phyloP scores from a whole-genome alignment of 441 rosid genomes.

The Brassica balearica region DNA sequence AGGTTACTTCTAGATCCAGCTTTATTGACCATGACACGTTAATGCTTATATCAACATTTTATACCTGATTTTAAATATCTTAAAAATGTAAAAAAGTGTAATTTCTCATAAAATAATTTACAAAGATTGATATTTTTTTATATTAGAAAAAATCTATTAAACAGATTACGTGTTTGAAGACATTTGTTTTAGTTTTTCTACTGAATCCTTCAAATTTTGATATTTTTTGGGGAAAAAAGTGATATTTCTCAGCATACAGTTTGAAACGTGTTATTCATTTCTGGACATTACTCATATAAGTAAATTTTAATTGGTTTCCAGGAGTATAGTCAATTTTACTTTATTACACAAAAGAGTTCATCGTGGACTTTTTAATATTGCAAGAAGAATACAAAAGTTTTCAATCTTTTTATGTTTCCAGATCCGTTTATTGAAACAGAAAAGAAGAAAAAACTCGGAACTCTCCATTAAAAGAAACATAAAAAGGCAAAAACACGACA shows the following conservation, averaged over 20 bases:
- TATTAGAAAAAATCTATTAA: too few relatives aligned
- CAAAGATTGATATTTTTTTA: too few relatives aligned
- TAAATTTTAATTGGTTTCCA: too few relatives aligned
- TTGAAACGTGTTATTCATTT: too few relatives aligned
- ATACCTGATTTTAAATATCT: not conserved
- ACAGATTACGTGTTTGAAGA: not conserved
- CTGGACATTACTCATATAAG: not conserved
- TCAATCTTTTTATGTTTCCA: not conserved
- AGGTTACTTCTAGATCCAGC: not conserved
- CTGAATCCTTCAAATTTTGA: too few relatives aligned
- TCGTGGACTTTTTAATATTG: not conserved
- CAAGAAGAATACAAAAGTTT: not conserved
- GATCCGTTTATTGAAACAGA: not conserved
- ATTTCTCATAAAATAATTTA: too few relatives aligned
- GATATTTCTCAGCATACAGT: too few relatives aligned
- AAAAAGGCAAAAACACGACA: constrained; percentile 42
- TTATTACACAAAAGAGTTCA: not conserved
- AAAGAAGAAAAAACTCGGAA: not conserved
- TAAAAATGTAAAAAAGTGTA: not conserved
- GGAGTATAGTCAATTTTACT: too few relatives aligned
- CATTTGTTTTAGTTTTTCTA: not conserved
- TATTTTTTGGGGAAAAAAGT: too few relatives aligned
- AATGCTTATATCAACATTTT: not conserved
- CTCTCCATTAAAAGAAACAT: not conserved
- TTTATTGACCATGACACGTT: not conserved